A percentile compares a stretch with the other conserved stretches of the same genome.
phyloP scores from a whole-genome alignment of 176 grass and related monocot species.

The Calamus simplicifolius region DNA sequence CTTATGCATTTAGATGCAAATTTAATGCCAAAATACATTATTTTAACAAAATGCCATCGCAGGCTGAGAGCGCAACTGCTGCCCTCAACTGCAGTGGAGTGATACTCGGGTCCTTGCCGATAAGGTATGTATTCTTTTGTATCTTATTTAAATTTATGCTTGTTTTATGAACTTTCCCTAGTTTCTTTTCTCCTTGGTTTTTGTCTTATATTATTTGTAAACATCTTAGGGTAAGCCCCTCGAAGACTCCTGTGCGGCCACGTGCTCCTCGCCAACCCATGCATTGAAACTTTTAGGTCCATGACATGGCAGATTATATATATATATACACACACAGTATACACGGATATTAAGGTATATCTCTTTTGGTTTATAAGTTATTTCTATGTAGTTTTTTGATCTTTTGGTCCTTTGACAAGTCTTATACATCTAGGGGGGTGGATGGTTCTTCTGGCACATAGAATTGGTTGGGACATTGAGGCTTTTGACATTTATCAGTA shows the following conservation, averaged over 20 bases:
- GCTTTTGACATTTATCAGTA: no score
- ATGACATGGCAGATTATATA: neutral
- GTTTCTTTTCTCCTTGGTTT: neutral
- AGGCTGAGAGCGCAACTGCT: constrained; percentile 21
- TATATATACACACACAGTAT: neutral
- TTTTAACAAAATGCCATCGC: neutral
- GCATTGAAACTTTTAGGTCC: neutral
- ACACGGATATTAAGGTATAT: neutral
- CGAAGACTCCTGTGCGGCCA: constrained; percentile 13
- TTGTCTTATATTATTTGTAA: neutral
- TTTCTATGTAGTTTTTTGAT: neutral
- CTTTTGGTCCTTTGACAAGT: neutral
- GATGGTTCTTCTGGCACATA: neutral
- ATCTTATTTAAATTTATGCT: neutral
- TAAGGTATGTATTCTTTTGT: constrained; percentile 5
- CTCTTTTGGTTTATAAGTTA: neutral
- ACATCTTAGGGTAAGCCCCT: constrained; percentile 15
- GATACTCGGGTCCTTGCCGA: constrained; percentile 15
- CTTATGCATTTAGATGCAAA: neutral
- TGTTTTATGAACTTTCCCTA: neutral
- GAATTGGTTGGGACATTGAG: neutral
- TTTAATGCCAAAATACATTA: neutral
- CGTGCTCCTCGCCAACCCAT: neutral
- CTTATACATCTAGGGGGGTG: neutral
- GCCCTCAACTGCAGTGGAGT: constrained; percentile 20